Percentiles rank a stretch among this genome's conserved stretches.
phyloP scores from a whole-genome alignment of 305 asterid genomes.

The Caryopteris hybrid region DNA sequence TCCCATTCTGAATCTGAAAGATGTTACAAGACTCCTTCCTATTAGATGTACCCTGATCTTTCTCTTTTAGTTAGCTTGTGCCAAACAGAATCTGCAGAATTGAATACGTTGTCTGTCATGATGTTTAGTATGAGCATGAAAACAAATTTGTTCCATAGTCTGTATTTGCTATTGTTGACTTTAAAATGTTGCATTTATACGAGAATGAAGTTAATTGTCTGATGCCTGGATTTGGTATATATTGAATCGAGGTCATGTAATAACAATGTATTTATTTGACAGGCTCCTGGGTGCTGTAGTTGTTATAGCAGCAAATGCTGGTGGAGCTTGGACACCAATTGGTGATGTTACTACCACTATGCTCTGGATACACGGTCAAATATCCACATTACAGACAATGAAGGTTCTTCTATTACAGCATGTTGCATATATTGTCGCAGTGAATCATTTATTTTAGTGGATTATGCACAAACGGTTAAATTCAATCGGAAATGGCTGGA shows the following conservation, averaged over 20 bases:
- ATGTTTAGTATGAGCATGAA: not conserved
- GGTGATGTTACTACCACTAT: slow-evolving; percentile 98
- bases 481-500: not conserved
- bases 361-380: slow-evolving; percentile 99
- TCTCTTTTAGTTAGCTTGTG: not conserved
- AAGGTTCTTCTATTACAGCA: slow-evolving; percentile 47
- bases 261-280: slow-evolving; percentile 26
- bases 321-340: slow-evolving; percentile 99
- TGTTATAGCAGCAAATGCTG: slow-evolving; percentile 98
- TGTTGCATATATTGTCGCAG: not conserved
- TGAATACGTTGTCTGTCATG: not conserved
- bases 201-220: not conserved
- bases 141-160: not conserved
- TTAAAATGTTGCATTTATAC: not conserved
- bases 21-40: not conserved
- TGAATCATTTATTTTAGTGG: not conserved
- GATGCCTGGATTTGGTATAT: not conserved
- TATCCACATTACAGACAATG: slow-evolving; percentile 90
- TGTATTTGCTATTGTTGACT: not conserved
- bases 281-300: slow-evolving; percentile 96
- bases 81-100: not conserved
- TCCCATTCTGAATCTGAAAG: not conserved
- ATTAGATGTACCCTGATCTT: slow-evolving; percentile 1
- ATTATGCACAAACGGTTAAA: not conserved
- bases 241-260: not conserved